These are phyloP conservation scores for Durusdinium trenchii DNA, from an alignment of 73 alveolate genomes.

Conservation along the genomic window DNA sequence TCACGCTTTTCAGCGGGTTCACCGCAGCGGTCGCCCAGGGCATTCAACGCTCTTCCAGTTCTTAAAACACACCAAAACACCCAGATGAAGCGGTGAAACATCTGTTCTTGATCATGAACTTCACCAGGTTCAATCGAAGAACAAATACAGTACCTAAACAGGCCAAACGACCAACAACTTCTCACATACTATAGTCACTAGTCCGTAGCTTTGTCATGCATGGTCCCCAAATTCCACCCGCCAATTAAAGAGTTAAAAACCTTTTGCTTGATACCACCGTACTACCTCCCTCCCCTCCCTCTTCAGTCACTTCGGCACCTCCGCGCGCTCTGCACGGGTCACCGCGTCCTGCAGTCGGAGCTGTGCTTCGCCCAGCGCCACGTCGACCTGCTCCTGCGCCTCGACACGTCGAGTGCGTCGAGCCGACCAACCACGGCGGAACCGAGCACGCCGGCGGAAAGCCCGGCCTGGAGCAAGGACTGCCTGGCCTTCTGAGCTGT, in stretches of 20 bases:
- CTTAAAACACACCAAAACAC: neutral
- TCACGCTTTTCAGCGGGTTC: neutral
- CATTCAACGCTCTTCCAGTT: neutral
- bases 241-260: no score
- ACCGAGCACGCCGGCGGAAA: neutral
- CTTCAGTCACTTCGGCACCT: neutral
- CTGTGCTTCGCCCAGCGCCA: slow-evolving; percentile 40
- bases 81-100: no score
- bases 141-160: neutral
- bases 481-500: slow-evolving; percentile 55
- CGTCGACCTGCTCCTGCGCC: slow-evolving; percentile 91
- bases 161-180: neutral
- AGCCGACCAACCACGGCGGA: neutral
- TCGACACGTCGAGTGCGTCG: neutral
- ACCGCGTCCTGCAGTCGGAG: slow-evolving; percentile 47
- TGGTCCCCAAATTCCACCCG: no score
- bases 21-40: neutral
- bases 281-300: neutral
- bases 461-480: slow-evolving; percentile 37
- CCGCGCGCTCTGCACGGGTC: slow-evolving; percentile 80
- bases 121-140: neutral
- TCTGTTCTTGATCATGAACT: neutral
- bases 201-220: no score
- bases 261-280: no score
- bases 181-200: neutral